These are phyloP conservation scores for Ormosia emarginata DNA, from an alignment of 306 rosid genomes.

Conservation along the genomic window DNA sequence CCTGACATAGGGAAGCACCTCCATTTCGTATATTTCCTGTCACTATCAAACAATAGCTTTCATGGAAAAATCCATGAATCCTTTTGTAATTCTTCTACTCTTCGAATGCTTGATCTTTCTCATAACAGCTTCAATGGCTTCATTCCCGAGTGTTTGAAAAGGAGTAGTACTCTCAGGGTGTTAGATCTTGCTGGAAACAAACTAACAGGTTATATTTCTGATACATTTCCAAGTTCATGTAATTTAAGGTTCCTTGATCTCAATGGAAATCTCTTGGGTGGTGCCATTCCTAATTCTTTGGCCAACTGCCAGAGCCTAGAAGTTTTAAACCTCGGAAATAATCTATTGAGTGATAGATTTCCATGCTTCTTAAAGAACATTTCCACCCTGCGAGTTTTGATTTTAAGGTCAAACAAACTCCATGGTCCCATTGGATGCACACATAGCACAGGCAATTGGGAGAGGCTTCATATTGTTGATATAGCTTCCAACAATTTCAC, in stretches of 20 bases:
- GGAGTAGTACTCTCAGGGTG: neutral
- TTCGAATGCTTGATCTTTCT: slow-evolving; percentile 35
- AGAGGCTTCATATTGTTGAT: slow-evolving; percentile 25
- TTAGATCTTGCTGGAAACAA: slow-evolving; percentile 15
- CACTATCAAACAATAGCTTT: slow-evolving; percentile 17
- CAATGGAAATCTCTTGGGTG: slow-evolving; percentile 21
- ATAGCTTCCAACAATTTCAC: slow-evolving; percentile 30
- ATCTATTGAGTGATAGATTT: neutral
- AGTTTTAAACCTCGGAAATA: slow-evolving; percentile 6
- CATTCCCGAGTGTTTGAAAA: slow-evolving; percentile 21
- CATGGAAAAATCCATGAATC: slow-evolving; percentile 12
- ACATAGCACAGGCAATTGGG: neutral
- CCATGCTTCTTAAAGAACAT: slow-evolving; percentile 15
- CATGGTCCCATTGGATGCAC: neutral
- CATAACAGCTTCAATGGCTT: slow-evolving; percentile 4
- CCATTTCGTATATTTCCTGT: neutral
- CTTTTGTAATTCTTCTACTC: neutral
- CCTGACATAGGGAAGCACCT: neutral
- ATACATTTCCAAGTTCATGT: neutral
- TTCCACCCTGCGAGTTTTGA: neutral
- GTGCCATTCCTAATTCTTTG: slow-evolving; percentile 29
- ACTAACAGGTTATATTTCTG: neutral
- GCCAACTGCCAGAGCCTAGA: neutral
- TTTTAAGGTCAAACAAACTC: neutral
- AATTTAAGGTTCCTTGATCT: slow-evolving; percentile 8